Base-by-base conservation (phyloP, 2,329 filamentous ascomycete species). In the Pseudogymnoascus sp. region DNA sequence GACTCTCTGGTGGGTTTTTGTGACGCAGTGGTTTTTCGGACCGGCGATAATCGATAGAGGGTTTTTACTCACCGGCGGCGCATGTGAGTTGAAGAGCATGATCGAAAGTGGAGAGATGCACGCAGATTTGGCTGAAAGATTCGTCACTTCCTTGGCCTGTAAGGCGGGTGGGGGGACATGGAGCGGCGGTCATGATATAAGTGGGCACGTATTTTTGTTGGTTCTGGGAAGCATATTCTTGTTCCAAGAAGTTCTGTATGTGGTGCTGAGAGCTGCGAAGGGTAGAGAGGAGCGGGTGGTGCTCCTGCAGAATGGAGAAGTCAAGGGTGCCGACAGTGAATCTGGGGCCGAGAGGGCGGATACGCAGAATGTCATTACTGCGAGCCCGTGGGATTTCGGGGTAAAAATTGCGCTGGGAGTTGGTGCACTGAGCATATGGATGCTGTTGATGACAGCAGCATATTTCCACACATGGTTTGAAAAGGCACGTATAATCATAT, bases 401-500 rank as follows among this genome's bases (percentile, higher is more conserved):
- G 77, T 77, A 69, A 78, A 84, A 80, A 78, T 88, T 68, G 83
- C 87, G 67, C 76, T 82, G 23, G 81, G 72, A 0, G 85, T 97
- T 26, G 82, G 89, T 17, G 86, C 76, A 0, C 71, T 97, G 72
- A 91, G 88, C 72, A 84, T 87, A 79, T 97, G 95, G 91, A 99
- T 99, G 95, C 76, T 99, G 74, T 81, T 97, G 66, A 99, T 99
- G 95, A 99, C 95, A 42, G 93, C 93, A 2, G 93, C 96, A 40
- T 99, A 93, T 81, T 99, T 99, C 72, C 95, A 99, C 76, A 99
- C 95, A 0, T 97, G 93, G 93, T 87, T 96, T 71, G 95, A 99
- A 79, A 99, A 97, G 88, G 88, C 90, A 71, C 71, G 81, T 74
- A 62, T 47, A 13, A 15, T 60, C 26, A 28, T 15, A 33, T n/a